Evolutionary conservation across 768 basidiomycete genomes (phyloP), one percentile per base, ranked within the genome.

Genomic region (Phaffia australis): DNA sequence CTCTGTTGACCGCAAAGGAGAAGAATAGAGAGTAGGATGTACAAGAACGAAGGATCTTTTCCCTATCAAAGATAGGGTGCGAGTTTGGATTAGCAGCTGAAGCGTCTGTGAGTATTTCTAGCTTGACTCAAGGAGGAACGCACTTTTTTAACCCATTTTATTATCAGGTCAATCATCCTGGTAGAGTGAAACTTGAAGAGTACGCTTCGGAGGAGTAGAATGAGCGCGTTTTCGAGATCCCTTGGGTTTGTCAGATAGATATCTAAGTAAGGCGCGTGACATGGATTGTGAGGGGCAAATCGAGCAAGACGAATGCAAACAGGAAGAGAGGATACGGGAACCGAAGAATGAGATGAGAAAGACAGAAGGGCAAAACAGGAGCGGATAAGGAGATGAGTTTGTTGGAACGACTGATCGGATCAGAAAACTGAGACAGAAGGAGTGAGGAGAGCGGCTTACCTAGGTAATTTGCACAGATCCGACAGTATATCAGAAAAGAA

Each of bases 161-260:
- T 79, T 57, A 91, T 78, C 51, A 87, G 81, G 70, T 89, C 87
- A 64, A 85, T 83, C 88, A 93, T 93, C 46, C 94, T 80, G 73
- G 92, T 91, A 3, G 89, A 91, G 75, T 97, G 91, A 72, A 88
- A 93, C 2, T 82, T 76, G 72, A 97, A 95, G 50, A 98, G 81
- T 73, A 93, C 91, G 0, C 89, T 91, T 63, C 84, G 83, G 51
- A 93, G 79, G 16, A 98, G 78, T 35, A 87, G 76, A 50, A 81
- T 79, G 71, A 87, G 87, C 15, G 90, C 90, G 74, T 91, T 86
- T 69, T 90, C 84, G 56, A 97, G 81, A 72, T 94, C 90, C 29
- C 87, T 76, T 3, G 87, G 86, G 63, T 83, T 86, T 69, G 89
- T 86, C 50, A 98, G 80, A 76, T 89, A 97, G 73, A 85, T 83